These are phyloP conservation scores for Canavalia ensiformis DNA, from an alignment of 306 rosid species.

Conservation along the genomic window DNA sequence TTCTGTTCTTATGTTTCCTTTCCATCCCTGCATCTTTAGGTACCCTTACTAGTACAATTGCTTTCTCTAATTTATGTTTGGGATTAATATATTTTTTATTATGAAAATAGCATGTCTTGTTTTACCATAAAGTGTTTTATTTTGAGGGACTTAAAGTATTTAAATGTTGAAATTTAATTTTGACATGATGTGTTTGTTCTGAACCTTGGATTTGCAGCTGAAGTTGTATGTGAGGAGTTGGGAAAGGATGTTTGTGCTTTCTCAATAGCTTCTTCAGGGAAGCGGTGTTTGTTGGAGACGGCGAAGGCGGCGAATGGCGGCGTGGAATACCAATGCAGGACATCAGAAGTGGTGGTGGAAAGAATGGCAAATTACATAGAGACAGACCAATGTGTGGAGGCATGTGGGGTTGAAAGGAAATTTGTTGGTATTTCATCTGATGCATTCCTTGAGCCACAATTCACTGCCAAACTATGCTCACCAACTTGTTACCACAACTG, in stretches of 20 bases:
- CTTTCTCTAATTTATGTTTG: background rate
- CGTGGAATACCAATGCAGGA: slow-evolving; percentile 70
- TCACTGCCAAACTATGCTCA: slow-evolving; percentile 77
- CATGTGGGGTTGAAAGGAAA: slow-evolving; percentile 81
- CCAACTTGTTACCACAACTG: slow-evolving; percentile 74
- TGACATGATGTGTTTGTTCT: background rate
- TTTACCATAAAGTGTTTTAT: no score
- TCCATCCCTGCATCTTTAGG: slow-evolving; percentile 68
- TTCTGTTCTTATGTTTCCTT: slow-evolving; percentile 61
- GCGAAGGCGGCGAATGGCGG: slow-evolving; percentile 50
- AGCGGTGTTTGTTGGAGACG: slow-evolving; percentile 85
- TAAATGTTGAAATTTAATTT: no score
- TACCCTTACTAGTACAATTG: slow-evolving; percentile 27
- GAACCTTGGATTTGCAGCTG: slow-evolving; percentile 47
- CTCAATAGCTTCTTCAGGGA: slow-evolving; percentile 85
- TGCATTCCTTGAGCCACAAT: slow-evolving; percentile 76
- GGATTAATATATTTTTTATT: no score
- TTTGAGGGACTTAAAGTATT: no score
- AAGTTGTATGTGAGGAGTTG: slow-evolving; percentile 72
- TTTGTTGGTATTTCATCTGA: slow-evolving; percentile 86
- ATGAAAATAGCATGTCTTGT: no score
- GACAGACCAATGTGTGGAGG: slow-evolving; percentile 66
- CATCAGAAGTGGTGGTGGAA: slow-evolving; percentile 83
- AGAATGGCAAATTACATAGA: slow-evolving; percentile 75
- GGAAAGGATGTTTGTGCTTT: slow-evolving; percentile 70